Base-by-base conservation (phyloP, 202 grass and related monocot genomes). In the Schoenoplectus tabernaemontani region DNA sequence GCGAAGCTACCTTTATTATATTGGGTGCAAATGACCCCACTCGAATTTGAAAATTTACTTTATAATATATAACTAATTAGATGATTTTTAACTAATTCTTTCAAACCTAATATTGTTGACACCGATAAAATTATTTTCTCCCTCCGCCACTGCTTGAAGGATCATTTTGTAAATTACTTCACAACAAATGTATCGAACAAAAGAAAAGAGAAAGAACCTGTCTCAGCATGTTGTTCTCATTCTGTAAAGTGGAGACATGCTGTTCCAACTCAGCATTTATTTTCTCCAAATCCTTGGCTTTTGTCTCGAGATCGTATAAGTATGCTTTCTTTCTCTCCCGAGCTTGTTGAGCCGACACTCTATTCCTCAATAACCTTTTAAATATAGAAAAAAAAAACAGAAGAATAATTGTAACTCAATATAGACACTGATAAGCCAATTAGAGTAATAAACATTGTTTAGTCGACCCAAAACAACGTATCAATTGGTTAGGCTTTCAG, bases 291-390 rank as follows among this genome's bases (percentile, higher is more conserved):
- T 92, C 96, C 85, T 91, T 95, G 38, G 89, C 83, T 78, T 88
- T 98, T 0, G 72, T 73, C 85, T 98, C 96, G 15, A 98, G 77
- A 65, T 98, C 96, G 58, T 80, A 95, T 43, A 98, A 76, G 82
- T 98, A 98, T 1, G 91, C 89, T 91, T 98, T 98, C 96, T 98
- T 98, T 66, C 91, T 87, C 96, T 98, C 96, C 59, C 96, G 78
- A 0, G 96, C 96, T 89, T 98, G 96, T 89, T 98, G 96, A 72
- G 96, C 96, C 19, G 91, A 98, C 51, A 98, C 96, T 86, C 96
- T 89, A 86, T 98, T 98, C 78, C 96, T 87, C 11, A 98, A 90
- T 78, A 98, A 83, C 17, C 86, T 88, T 64, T 57, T 51, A 23
- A 57, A 74, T 4, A 28, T 41, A 50, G 5, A 47, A 9, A 37